These are phyloP conservation scores for Alloascoidea africana DNA, from an alignment of 805 yeast genomes.

Conservation along the genomic window DNA sequence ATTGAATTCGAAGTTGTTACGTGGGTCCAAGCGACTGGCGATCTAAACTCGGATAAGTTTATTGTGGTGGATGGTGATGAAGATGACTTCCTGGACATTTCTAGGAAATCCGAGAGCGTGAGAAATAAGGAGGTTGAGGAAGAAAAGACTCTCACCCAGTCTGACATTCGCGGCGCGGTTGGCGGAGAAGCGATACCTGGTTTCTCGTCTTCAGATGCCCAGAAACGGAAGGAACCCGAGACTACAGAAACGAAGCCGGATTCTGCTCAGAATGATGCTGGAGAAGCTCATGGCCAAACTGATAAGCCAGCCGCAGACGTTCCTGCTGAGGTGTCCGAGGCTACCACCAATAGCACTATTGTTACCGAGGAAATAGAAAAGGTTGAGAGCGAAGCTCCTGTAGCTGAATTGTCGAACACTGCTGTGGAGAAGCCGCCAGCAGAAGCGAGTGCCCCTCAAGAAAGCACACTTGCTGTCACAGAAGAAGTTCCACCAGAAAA, in stretches of 20 bases:
- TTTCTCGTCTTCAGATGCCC: constrained; percentile 14
- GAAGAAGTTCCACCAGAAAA: too few species aligned
- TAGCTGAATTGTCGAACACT: constrained; percentile 11
- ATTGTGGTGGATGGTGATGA: constrained; percentile 21
- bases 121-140: constrained; percentile 10
- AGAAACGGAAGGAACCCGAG: constrained; percentile 12
- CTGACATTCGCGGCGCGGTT: constrained; percentile 40
- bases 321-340: constrained; percentile 13
- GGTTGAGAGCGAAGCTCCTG: constrained; percentile 15
- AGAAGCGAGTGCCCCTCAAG: too few species aligned
- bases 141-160: constrained; percentile 23
- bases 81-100: constrained; percentile 30
- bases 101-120: constrained; percentile 17
- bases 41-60: constrained; percentile 8
- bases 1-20: constrained; percentile 16
- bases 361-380: constrained; percentile 8
- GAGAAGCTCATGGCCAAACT: too few species aligned
- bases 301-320: not conserved
- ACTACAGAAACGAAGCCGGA: constrained; percentile 5
- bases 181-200: constrained; percentile 34
- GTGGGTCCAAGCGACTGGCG: constrained; percentile 15
- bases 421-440: constrained; percentile 10
- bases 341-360: constrained; percentile 8
- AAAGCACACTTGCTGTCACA: too few species aligned
- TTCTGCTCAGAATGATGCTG: constrained; percentile 3